Evolutionary conservation across 2,329 filamentous ascomycete species (phyloP).

Genomic region (Coleophoma eucalyptorum): DNA sequence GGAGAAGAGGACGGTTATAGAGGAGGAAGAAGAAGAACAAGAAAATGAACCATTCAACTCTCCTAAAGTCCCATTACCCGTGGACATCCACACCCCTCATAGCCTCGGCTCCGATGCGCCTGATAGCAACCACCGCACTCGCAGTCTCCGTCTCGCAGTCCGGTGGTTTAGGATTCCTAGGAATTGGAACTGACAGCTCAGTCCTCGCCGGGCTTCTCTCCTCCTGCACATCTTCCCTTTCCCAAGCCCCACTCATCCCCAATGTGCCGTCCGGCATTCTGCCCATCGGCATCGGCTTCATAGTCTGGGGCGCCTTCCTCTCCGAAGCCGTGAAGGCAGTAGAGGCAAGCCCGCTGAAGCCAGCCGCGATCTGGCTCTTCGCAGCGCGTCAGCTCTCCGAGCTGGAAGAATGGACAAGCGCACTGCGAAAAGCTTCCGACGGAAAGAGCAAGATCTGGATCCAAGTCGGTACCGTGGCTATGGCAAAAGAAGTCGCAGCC

Average conservation of each 20-base stretch:
- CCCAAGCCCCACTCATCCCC: slow-evolving; percentile 6
- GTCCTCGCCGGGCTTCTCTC: slow-evolving; percentile 20
- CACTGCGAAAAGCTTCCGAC: slow-evolving; percentile 17
- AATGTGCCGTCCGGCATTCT: slow-evolving; percentile 20
- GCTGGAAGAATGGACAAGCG: slow-evolving; percentile 23
- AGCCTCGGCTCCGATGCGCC: slow-evolving; percentile 64
- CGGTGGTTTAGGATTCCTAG: slow-evolving; percentile 46
- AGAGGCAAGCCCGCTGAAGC: slow-evolving; percentile 18
- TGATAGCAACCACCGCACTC: slow-evolving; percentile 51
- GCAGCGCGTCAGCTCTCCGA: slow-evolving; percentile 28
- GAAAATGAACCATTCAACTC: background rate
- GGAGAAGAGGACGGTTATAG: no score
- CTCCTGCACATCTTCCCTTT: slow-evolving; percentile 15
- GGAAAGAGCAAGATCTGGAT: slow-evolving; percentile 28
- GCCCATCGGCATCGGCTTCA: slow-evolving; percentile 43
- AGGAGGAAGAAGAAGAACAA: background rate
- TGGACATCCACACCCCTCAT: slow-evolving; percentile 58
- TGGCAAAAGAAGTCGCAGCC: slow-evolving; percentile 20
- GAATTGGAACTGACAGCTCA: slow-evolving; percentile 28
- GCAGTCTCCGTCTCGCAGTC: slow-evolving; percentile 56
- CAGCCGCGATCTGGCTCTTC: slow-evolving; percentile 44
- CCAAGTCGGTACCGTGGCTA: slow-evolving; percentile 27
- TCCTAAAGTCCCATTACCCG: slow-evolving; percentile 39
- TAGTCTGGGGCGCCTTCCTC: slow-evolving; percentile 40
- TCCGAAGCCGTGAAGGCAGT: slow-evolving; percentile 26